Evolutionary conservation across 176 grass and related monocot species (phyloP), one percentile per base, ranked within the genome.

Genomic region (Tillandsia leiboldiana): DNA sequence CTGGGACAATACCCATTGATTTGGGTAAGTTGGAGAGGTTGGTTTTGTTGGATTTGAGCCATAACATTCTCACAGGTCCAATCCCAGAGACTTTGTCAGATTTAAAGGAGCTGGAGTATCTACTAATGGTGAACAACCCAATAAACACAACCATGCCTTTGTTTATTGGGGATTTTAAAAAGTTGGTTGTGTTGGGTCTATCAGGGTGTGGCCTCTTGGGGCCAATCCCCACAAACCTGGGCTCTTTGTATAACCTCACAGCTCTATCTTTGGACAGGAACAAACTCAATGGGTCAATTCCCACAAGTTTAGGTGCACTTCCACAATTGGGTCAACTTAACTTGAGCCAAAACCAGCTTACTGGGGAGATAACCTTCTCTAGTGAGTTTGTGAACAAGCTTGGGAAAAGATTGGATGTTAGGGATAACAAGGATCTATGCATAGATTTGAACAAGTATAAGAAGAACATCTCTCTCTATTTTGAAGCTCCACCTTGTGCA

Each of bases 311-410:
- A n/a, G 76, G 73, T 0, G 73, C 78, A 64, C 79, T 90, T 49
- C 87, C 91, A 53, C 84, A 87, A 56, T 80, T 96, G 58, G 91
- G 87, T 10, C 87, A 91, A 69, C 84, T 96, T 10, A 96, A 91
- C 80, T 83, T 96, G 2, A 96, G 91, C 79, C 87, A 96, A 81
- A 96, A 96, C 84, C 64, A 79, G 51, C 77, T 96, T 3, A 78
- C 75, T 33, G 87, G 91, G 51, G 91, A 90, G 82, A 87, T 96
- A 48, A 73, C 50, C 22, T 81, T 96, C 70, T 86, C 91, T 3
- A 79, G 74, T 24, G 82, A 81, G 48, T 96, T 96, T 63, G 85
- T 96, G 14, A 84, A 68, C 53, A 81, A 82, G 70, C 87, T 96
- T 12, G 91, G 84, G 12, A 77, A 78, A 63, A 83, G 87, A 13